A percentile compares a stretch with the other conserved stretches of the same genome.
These are phyloP conservation scores for Dioscorea dumetorum DNA, from an alignment of 106 monocot species.

Conservation along the genomic window DNA sequence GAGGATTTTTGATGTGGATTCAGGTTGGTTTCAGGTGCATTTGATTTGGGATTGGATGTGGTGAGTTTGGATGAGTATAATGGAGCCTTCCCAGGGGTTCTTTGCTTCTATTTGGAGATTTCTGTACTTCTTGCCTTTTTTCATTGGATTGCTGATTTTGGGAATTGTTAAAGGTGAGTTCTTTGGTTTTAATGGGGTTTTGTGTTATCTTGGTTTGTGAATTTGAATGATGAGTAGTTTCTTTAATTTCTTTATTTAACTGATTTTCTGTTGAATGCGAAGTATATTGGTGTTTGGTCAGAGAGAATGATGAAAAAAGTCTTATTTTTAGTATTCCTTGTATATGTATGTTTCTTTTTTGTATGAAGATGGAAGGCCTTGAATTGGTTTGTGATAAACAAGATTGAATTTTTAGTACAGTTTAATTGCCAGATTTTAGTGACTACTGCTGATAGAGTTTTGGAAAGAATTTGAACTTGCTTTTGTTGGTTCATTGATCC, in stretches of 20 bases:
- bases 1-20: background rate
- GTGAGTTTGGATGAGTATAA: constrained; percentile 1
- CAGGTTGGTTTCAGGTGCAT: background rate
- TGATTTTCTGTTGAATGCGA: background rate
- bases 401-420: no score
- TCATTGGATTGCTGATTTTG: constrained; percentile 52
- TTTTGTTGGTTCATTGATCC: no score
- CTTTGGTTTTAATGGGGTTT: background rate
- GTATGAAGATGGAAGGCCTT: background rate
- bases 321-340: background rate
- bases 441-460: no score
- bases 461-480: no score
- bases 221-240: background rate
- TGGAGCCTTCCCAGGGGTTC: constrained; percentile 66
- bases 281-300: background rate
- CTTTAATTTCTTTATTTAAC: background rate
- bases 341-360: background rate
- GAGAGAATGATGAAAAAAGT: background rate
- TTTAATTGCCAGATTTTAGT: no score
- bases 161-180: constrained; percentile 61
- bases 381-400: no score
- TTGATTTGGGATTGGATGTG: constrained; percentile 3
- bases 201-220: background rate
- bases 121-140: constrained; percentile 65
- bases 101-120: constrained; percentile 53